Evolutionary conservation across 176 grass and related monocot species (phyloP), one percentile per base, ranked within the genome.

Genomic region (Phragmites australis): DNA sequence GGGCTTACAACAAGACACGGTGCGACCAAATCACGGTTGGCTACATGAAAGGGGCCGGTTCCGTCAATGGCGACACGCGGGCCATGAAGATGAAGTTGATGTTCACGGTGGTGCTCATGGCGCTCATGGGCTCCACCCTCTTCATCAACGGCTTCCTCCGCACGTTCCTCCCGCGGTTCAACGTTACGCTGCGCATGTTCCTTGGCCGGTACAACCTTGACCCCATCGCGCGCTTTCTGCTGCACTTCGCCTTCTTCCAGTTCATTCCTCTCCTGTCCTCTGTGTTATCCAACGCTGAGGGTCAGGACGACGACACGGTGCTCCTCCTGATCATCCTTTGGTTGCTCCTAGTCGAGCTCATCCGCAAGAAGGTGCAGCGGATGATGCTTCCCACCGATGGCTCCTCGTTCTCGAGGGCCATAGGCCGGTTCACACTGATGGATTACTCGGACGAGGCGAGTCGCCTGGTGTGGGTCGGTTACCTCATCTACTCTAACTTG

Each of bases 291-390:
- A 34, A 46, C 56, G 12, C 51, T 0, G 2, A 41, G 15, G 11
- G 26, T 0, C 2, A 1, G 0, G 9, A 2, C 3, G 19, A 42
- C 8, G 16, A 0, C 12, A 61, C 27, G 11, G 3, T 41, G 21
- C 19, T 70, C 9, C 66, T 21, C 37, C 6, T 68, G 0, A 6
- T 87, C 3, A 22, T 87, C 18, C 15, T 81, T 0, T 87, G 78
- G 77, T 27, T 81, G 68, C 68, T 87, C 11, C 78, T 87, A 2
- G 17, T 67, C 2, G 85, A 87, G 69, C 46, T 68, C 45, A 64
- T 87, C 25, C 77, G 52, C 47, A 77, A 58, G 82, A 77, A 84
- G 82, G 49, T 69, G 34, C 31, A 13, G 0, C 13, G 2, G 6
- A 76, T 69, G 72, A 63, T 34, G 44, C 13, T 3, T 19, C 25